Conservation (phyloP, 2,329 filamentous ascomycete genomes). For the Aaosphaeria arxii region DNA sequence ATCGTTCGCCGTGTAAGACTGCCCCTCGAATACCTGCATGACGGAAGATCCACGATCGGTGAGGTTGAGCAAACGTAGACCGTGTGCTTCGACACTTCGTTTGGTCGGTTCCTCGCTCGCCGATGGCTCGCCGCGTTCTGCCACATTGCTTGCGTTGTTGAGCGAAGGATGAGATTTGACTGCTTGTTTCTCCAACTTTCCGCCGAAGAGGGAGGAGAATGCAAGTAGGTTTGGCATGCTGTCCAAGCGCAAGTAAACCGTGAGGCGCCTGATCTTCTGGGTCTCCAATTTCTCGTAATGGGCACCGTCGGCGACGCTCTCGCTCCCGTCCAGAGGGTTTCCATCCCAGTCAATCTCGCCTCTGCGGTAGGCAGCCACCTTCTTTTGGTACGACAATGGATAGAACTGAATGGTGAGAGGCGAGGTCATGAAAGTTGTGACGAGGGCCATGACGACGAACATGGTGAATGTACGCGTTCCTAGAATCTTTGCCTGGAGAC, state of each 20-base stretch:
- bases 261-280: conserved; percentile 57
- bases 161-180: conserved; percentile 29
- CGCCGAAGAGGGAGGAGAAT: conserved; percentile 71
- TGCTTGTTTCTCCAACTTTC: conserved; percentile 38
- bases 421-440: conserved; percentile 79
- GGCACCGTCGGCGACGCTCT: conserved; percentile 35
- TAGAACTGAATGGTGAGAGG: conserved; percentile 70
- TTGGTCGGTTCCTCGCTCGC: conserved; percentile 15
- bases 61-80: conserved; percentile 77
- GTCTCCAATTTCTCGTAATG: conserved; percentile 45
- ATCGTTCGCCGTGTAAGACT: conserved; percentile 62
- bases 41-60: conserved; percentile 89
- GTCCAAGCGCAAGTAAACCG: conserved; percentile 79
- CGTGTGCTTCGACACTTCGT: conserved; percentile 67
- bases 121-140: conserved; percentile 1
- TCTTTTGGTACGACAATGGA: conserved; percentile 64
- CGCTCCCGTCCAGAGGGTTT: conserved; percentile 29
- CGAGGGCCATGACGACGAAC: conserved; percentile 85
- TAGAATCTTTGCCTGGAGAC: conserved; percentile 75
- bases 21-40: conserved; percentile 81
- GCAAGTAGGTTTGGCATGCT: conserved; percentile 76
- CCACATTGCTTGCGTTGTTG: conserved; percentile 9
- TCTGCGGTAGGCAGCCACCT: conserved; percentile 68
- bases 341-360: conserved; percentile 87
- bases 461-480: conserved; percentile 80